Conservation (phyloP, 1,284 basidiomycete genomes). For the Sporisorium sorghi region DNA sequence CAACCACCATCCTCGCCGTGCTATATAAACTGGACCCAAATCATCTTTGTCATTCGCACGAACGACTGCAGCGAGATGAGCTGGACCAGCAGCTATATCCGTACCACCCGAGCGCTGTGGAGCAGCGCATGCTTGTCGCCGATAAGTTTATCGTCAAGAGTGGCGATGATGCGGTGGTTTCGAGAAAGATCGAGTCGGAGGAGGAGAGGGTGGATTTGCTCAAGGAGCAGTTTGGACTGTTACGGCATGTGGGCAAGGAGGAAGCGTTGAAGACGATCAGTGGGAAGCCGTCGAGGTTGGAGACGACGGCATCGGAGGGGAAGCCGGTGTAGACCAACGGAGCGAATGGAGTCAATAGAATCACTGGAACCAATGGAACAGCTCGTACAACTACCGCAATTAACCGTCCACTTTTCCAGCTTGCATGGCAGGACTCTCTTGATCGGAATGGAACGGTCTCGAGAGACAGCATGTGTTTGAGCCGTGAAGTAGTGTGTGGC, state of each 20-base stretch:
- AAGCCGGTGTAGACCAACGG: background rate
- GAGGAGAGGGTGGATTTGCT: slow-evolving; percentile 31
- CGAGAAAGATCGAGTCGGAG: slow-evolving; percentile 11
- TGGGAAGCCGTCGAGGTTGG: slow-evolving; percentile 25
- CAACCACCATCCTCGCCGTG: slow-evolving; percentile 30
- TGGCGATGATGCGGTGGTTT: slow-evolving; percentile 2
- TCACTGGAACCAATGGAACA: background rate
- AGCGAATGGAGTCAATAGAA: background rate
- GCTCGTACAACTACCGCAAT: background rate
- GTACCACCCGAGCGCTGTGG: slow-evolving; percentile 35
- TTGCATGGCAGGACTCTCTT: no score
- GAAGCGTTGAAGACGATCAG: slow-evolving; percentile 26
- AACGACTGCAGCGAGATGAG: slow-evolving; percentile 9
- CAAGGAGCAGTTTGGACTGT: slow-evolving; percentile 31
- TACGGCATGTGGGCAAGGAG: slow-evolving; percentile 11
- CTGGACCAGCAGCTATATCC: slow-evolving; percentile 28
- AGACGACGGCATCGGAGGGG: background rate
- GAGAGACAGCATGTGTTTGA: no score
- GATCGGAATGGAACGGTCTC: no score
- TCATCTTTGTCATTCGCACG: background rate
- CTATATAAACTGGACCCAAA: slow-evolving; percentile 5
- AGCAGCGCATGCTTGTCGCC: slow-evolving; percentile 32
- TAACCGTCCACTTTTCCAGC: background rate
- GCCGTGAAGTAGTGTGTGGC: no score
- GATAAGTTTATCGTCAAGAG: slow-evolving; percentile 23